phyloP scores from a whole-genome alignment of 1,284 basidiomycete species.

The Fomes fomentarius region DNA sequence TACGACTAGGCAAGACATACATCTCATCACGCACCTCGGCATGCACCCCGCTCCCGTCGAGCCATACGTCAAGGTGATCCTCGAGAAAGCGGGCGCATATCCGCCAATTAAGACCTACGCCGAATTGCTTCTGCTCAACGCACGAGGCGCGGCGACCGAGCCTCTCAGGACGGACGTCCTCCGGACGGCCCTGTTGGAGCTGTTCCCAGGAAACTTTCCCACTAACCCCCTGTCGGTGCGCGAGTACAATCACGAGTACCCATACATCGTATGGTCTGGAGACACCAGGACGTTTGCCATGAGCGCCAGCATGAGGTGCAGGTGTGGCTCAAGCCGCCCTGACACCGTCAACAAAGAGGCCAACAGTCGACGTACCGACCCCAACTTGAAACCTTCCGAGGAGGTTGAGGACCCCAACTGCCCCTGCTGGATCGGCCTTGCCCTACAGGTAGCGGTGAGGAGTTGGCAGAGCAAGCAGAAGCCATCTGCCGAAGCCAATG shows the following conservation, averaged over 20 bases:
- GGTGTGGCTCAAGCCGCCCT: no score
- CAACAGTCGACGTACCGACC: no score
- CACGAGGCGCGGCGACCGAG: not conserved
- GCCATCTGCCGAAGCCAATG: not conserved
- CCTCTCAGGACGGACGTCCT: slow-evolving; percentile 9
- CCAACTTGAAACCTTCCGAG: no score
- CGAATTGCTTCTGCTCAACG: slow-evolving; percentile 10
- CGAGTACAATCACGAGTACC: not conserved
- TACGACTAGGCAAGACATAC: not conserved
- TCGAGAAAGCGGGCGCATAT: slow-evolving; percentile 12
- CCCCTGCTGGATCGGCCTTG: slow-evolving; percentile 14
- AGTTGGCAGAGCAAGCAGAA: slow-evolving; percentile 6
- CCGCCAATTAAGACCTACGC: slow-evolving; percentile 9
- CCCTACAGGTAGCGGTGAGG: slow-evolving; percentile 12
- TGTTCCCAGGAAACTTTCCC: slow-evolving; percentile 7
- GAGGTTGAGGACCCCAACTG: no score
- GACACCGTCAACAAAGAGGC: no score
- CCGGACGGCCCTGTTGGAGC: slow-evolving; percentile 1
- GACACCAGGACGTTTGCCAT: slow-evolving; percentile 1
- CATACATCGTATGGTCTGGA: slow-evolving; percentile 12
- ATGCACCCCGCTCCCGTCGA: slow-evolving; percentile 5
- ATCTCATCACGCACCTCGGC: slow-evolving; percentile 10
- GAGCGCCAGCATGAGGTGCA: not conserved
- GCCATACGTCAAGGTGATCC: slow-evolving; percentile 5
- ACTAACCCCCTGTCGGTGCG: slow-evolving; percentile 13